These are phyloP conservation scores for Botryosphaeria dothidea DNA, from an alignment of 2,329 filamentous ascomycete species.

Conservation along the genomic window DNA sequence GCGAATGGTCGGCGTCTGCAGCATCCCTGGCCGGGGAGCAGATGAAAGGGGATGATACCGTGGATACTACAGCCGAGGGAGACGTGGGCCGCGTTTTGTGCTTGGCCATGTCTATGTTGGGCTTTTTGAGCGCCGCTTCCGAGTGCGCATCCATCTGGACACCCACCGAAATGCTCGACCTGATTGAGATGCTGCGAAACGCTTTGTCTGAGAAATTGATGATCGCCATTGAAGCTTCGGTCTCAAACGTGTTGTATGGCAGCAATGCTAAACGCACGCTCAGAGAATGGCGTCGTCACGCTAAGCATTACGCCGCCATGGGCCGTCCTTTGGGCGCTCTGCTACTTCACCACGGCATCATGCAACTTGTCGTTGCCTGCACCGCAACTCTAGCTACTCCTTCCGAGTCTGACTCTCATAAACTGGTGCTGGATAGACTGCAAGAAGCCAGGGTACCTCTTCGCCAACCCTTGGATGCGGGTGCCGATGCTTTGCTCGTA, in stretches of 20 bases:
- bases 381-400: slow-evolving; percentile 73
- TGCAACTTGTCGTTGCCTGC: slow-evolving; percentile 77
- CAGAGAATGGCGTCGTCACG: slow-evolving; percentile 84
- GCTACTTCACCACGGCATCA: slow-evolving; percentile 85
- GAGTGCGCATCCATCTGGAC: slow-evolving; percentile 80
- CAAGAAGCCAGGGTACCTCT: slow-evolving; percentile 25
- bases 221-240: slow-evolving; percentile 81
- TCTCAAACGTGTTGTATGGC: slow-evolving; percentile 85
- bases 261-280: slow-evolving; percentile 64
- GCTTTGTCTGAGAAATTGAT: slow-evolving; percentile 84
- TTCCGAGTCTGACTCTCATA: slow-evolving; percentile 58
- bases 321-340: slow-evolving; percentile 86
- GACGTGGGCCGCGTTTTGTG: slow-evolving; percentile 67
- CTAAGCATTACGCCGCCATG: slow-evolving; percentile 77
- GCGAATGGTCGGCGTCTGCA: slow-evolving; percentile 66
- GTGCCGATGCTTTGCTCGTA: slow-evolving; percentile 44
- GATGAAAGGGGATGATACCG: slow-evolving; percentile 33
- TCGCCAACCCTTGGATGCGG: slow-evolving; percentile 24
- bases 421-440: slow-evolving; percentile 73
- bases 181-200: slow-evolving; percentile 70
- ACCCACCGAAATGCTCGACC: slow-evolving; percentile 67
- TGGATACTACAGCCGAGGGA: slow-evolving; percentile 54
- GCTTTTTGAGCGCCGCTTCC: slow-evolving; percentile 82
- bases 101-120: slow-evolving; percentile 81
- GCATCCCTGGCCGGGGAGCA: slow-evolving; percentile 56